Conservation (phyloP, 306 rosid species). For the Macrotyloma uniflorum region DNA sequence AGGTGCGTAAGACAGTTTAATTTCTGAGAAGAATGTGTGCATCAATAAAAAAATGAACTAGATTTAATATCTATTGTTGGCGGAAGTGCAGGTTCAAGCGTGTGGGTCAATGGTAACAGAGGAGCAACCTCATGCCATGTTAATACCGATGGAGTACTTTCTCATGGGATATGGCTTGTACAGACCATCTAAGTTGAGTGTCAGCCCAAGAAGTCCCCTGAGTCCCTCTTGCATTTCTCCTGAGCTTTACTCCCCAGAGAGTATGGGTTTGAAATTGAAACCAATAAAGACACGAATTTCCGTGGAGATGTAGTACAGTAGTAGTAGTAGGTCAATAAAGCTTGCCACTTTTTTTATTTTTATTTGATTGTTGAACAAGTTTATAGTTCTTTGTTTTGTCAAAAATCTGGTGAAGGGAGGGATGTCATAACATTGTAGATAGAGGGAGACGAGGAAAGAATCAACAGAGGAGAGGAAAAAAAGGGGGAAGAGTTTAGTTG, state of each 20-base stretch:
- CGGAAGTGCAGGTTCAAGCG: constrained; percentile 72
- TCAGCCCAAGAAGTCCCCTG: constrained; percentile 90
- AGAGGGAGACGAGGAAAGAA: constrained; percentile 43
- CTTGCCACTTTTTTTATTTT: constrained; percentile 25
- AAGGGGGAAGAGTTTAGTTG: constrained; percentile 34
- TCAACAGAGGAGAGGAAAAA: constrained; percentile 24
- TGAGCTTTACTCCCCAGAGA: constrained; percentile 89
- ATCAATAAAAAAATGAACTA: constrained; percentile 3
- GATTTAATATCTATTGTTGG: constrained; percentile 15
- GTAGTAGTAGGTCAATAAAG: constrained; percentile 12
- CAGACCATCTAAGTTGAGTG: constrained; percentile 64
- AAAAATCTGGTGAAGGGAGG: constrained; percentile 16
- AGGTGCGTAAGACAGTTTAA: constrained; percentile 50
- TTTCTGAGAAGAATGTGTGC: constrained; percentile 8
- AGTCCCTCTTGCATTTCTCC: constrained; percentile 88
- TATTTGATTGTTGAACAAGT: constrained; percentile 33
- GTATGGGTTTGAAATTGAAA: constrained; percentile 95
- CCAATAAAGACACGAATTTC: constrained; percentile 83
- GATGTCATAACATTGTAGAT: constrained; percentile 57
- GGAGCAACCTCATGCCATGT: constrained; percentile 95
- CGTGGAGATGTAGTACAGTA: constrained; percentile 42
- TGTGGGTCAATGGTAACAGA: constrained; percentile 97
- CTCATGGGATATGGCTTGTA: constrained; percentile 85
- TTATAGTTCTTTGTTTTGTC: constrained; percentile 38
- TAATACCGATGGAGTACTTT: constrained; percentile 88